Conservation (phyloP, 805 yeast genomes). For the Suhomyces sp. region DNA sequence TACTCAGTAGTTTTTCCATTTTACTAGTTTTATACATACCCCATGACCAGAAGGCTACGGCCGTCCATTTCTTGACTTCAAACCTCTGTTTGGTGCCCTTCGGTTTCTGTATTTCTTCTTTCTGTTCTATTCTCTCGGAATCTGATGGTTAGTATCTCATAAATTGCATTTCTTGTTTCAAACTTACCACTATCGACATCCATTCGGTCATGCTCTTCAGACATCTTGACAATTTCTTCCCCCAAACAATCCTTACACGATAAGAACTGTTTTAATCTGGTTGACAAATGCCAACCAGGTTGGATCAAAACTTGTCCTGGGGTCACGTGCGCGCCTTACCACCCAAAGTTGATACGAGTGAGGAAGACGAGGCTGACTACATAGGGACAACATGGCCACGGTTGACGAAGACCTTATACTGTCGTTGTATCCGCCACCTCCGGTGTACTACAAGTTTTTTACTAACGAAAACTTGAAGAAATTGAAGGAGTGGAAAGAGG, state of each 20-base stretch:
- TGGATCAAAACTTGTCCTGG: neutral
- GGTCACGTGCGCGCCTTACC: neutral
- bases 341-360: neutral
- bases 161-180: neutral
- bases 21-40: slow-evolving; percentile 38
- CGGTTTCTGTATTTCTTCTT: slow-evolving; percentile 19
- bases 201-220: slow-evolving; percentile 24
- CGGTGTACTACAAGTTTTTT: slow-evolving; percentile 73
- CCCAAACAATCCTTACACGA: neutral
- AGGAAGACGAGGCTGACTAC: neutral
- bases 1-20: neutral
- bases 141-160: slow-evolving; percentile 17
- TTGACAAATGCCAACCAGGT: neutral
- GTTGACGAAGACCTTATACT: slow-evolving; percentile 41
- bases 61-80: slow-evolving; percentile 97
- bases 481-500: slow-evolving; percentile 27
- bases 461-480: slow-evolving; percentile 62
- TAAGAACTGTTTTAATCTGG: neutral
- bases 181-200: slow-evolving; percentile 30
- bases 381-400: neutral
- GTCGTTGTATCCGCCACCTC: slow-evolving; percentile 93
- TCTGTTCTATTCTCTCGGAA: slow-evolving; percentile 16
- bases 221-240: slow-evolving; percentile 1
- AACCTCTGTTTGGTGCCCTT: slow-evolving; percentile 60
- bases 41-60: slow-evolving; percentile 99